Evolutionary conservation across 2,329 filamentous ascomycete species (phyloP), one percentile per base, ranked within the genome.

Genomic region (Xylariaceae sp.): DNA sequence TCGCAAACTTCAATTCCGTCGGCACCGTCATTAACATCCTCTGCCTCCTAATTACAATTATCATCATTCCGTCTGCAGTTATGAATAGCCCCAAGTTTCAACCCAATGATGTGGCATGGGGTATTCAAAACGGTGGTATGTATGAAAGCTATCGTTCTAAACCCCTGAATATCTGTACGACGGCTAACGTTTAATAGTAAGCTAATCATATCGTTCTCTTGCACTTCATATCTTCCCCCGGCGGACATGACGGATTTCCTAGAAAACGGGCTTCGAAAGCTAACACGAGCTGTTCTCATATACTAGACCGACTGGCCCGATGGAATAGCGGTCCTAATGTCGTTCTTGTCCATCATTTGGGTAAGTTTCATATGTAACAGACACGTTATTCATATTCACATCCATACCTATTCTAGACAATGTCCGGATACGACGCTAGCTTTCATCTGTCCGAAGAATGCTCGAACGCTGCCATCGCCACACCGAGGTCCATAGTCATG

Each of bases 401-500:
- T 26, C 9, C 4, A 26, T 37, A 37, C 14, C 32, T 16, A 3
- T 16, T 3, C 6, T 37, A 37, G 69, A 72, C 70, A 4, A 71
- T 71, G 68, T 70, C 66, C 41, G 70, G 70, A 2, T 71, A 71
- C 48, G 68, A 70, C 21, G 66, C 66, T 12, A 65, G 64, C 21
- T 90, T 90, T 70, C 88, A 91, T 72, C 73, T 91, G n/a, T 81
- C 85, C 2, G 88, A 91, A 67, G 88, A 91, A 71, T 91, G 88
- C 71, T 86, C 84, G 57, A 91, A 91, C 63, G 88, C 89, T 23
- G 85, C 83, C 62, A 74, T 90, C 44, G 88, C 89, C 26, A 83
- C 86, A 9, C 88, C 88, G 0, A 82, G 88, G 12, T 88, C 88
- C 7, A 91, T 91, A 50, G 83, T 90, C 40, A 76, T 90, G 67